These are phyloP conservation scores for Sarocladium kiliense DNA, from an alignment of 2,329 filamentous ascomycete genomes.

Conservation along the genomic window DNA sequence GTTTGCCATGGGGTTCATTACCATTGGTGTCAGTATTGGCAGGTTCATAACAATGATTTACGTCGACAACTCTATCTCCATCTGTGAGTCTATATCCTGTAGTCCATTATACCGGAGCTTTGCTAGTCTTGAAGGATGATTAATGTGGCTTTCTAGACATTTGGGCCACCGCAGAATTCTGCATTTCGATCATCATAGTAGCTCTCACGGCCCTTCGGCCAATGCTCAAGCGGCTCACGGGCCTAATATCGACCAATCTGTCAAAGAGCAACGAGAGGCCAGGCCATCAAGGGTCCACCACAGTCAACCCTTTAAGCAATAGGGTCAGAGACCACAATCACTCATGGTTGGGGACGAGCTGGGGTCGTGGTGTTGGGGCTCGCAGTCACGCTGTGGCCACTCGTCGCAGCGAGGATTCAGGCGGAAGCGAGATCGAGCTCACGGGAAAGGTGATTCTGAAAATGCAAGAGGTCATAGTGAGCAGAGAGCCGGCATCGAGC, in stretches of 20 bases:
- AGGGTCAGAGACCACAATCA: neutral
- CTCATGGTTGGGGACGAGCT: neutral
- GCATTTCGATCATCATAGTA: slow-evolving; percentile 15
- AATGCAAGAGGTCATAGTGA: neutral
- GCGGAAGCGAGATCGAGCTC: neutral
- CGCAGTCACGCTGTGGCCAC: neutral
- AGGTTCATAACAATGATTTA: slow-evolving; percentile 16
- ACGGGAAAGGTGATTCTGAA: neutral
- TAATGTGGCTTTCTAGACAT: too few species aligned
- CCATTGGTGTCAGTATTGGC: slow-evolving; percentile 16
- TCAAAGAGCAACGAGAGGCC: neutral
- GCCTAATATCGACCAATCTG: slow-evolving; percentile 8
- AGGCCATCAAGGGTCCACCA: neutral
- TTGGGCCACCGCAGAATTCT: slow-evolving; percentile 14
- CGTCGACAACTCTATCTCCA: slow-evolving; percentile 11
- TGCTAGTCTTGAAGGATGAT: too few species aligned
- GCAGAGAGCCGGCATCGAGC: neutral
- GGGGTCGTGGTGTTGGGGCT: neutral
- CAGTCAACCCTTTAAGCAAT: neutral
- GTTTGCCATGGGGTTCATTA: slow-evolving; percentile 16
- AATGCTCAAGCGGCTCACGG: slow-evolving; percentile 10
- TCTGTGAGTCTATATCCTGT: slow-evolving; percentile 10
- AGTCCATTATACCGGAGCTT: neutral
- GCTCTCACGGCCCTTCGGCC: slow-evolving; percentile 14
- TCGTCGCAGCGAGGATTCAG: neutral